These are phyloP conservation scores for Aeschynomene evenia DNA, from an alignment of 306 rosid species.

Conservation along the genomic window DNA sequence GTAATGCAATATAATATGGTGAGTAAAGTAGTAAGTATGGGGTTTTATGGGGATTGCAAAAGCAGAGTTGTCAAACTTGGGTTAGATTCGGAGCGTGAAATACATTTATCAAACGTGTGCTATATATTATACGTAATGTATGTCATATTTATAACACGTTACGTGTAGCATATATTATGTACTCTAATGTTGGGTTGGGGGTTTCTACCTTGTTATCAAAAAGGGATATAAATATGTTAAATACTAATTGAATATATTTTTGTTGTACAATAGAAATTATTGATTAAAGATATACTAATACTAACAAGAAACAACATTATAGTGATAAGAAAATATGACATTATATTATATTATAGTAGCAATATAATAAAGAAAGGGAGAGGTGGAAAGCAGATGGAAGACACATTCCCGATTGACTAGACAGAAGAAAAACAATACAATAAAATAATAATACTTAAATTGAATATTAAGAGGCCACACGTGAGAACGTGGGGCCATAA, in stretches of 20 bases:
- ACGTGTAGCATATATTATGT: no score
- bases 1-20: not conserved
- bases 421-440: not conserved
- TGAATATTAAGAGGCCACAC: constrained; percentile 39
- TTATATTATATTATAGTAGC: not conserved
- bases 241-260: no score
- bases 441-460: not conserved
- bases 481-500: constrained; percentile 56
- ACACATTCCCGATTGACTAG: constrained; percentile 42
- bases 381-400: constrained; percentile 22
- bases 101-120: no score
- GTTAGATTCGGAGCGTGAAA: constrained; percentile 34
- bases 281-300: no score
- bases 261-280: no score
- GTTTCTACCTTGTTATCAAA: no score
- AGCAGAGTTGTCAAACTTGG: constrained; percentile 32
- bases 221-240: no score
- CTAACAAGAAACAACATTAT: not conserved
- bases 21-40: not conserved
- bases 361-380: not conserved
- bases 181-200: no score
- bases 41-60: constrained; percentile 48
- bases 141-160: no score
- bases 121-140: no score
- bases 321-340: not conserved